Conservation (phyloP, 1,284 basidiomycete genomes). For the Irpex rosettiformis region DNA sequence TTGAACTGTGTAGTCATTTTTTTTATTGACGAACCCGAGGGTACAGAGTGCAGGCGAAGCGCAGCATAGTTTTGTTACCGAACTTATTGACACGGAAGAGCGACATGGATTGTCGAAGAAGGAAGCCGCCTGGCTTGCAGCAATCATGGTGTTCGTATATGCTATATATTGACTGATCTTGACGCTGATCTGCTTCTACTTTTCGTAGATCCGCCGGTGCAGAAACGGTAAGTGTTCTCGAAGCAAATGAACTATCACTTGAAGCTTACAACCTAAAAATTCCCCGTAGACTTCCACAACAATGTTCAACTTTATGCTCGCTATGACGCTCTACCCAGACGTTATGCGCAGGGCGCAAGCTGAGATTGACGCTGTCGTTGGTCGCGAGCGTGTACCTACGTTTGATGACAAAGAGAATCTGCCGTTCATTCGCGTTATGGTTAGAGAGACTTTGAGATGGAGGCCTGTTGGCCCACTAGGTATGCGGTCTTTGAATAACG, state of each 20-base stretch:
- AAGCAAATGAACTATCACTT: slow-evolving; percentile 9
- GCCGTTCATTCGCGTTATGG: slow-evolving; percentile 33
- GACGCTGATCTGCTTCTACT: neutral
- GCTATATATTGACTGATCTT: neutral
- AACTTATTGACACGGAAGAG: neutral
- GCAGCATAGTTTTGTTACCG: neutral
- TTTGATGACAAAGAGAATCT: slow-evolving; percentile 30
- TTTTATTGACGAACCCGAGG: neutral
- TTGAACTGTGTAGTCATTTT: neutral
- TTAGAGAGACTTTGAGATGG: slow-evolving; percentile 36
- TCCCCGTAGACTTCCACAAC: slow-evolving; percentile 9
- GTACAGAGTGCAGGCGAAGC: neutral
- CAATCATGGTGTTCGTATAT: neutral
- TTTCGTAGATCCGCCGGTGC: neutral
- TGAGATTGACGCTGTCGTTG: slow-evolving; percentile 36
- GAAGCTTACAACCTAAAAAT: slow-evolving; percentile 19
- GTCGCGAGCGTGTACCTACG: slow-evolving; percentile 29
- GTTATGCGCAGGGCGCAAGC: slow-evolving; percentile 29
- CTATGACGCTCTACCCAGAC: slow-evolving; percentile 31
- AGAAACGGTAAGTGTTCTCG: slow-evolving; percentile 1
- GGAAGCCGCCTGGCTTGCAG: neutral
- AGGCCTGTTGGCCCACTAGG: slow-evolving; percentile 30
- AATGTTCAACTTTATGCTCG: slow-evolving; percentile 25
- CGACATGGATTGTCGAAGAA: neutral
- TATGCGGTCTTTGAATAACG: slow-evolving; percentile 16